phyloP scores from a whole-genome alignment of 352 stramenopile genomes.

The Pelagophyceae sp. region DNA sequence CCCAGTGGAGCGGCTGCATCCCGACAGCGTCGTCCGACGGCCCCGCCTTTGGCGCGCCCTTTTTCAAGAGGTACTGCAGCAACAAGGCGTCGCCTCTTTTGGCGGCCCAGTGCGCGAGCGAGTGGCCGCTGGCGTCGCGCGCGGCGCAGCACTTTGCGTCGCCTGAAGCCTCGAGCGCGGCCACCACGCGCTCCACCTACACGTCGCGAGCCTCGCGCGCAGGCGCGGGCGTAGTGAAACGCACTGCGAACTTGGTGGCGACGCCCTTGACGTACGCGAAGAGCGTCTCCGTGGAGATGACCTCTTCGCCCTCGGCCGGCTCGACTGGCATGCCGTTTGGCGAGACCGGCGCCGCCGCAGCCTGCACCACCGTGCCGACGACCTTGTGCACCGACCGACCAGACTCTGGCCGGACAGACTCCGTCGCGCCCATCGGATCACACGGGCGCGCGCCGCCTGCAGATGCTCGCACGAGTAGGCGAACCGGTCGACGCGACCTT shows the following conservation, averaged over 20 bases:
- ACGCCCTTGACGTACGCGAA: neutral
- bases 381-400: neutral
- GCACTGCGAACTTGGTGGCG: neutral
- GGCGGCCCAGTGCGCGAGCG: conserved; percentile 55
- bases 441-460: too few species aligned
- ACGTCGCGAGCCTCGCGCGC: neutral
- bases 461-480: too few species aligned
- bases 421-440: too few species aligned
- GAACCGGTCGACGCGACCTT: too few species aligned
- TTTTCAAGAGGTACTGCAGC: conserved; percentile 40
- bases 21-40: conserved; percentile 51
- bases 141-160: neutral
- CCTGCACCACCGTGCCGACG: neutral
- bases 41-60: conserved; percentile 37
- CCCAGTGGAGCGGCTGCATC: conserved; percentile 68
- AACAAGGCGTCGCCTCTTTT: conserved; percentile 54
- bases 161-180: neutral
- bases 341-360: neutral
- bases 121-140: neutral
- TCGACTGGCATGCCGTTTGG: neutral
- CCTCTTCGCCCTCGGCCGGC: neutral
- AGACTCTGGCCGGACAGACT: too few species aligned
- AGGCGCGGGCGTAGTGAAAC: neutral
- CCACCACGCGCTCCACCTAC: neutral
- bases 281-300: neutral